Percentiles rank a stretch among this genome's conserved stretches.
Conservation (phyloP, 2,329 filamentous ascomycete genomes). For the Macrophomina phaseolina region DNA sequence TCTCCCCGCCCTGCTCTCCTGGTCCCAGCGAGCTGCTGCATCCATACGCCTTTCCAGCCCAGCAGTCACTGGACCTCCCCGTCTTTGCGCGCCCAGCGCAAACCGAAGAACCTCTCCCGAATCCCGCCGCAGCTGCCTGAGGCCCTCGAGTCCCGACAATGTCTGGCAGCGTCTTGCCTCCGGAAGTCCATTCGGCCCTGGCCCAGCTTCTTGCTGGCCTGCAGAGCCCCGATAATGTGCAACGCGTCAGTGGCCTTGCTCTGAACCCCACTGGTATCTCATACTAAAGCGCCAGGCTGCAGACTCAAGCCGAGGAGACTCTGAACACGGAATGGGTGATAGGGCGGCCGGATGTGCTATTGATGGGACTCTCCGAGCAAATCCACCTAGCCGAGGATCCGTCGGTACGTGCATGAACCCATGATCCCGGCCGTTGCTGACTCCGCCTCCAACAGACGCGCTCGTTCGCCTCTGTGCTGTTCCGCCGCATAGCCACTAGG, state of each 20-base stretch:
- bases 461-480: constrained; percentile 91
- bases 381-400: constrained; percentile 77
- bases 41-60: constrained; percentile 1
- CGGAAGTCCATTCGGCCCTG: constrained; percentile 84
- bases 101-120: constrained; percentile 9
- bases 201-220: constrained; percentile 82
- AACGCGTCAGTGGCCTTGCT: background rate
- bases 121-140: constrained; percentile 7
- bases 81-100: constrained; percentile 25
- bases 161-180: constrained; percentile 74
- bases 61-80: constrained; percentile 13
- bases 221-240: constrained; percentile 83
- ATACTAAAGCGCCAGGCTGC: constrained; percentile 52
- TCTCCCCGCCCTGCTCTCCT: background rate
- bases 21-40: constrained; percentile 1
- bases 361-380: constrained; percentile 95
- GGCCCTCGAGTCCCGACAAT: constrained; percentile 54
- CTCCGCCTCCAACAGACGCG: constrained; percentile 66
- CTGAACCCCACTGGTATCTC: background rate
- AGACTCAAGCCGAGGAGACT: constrained; percentile 87
- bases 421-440: constrained; percentile 13
- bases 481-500: constrained; percentile 90
- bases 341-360: constrained; percentile 79
- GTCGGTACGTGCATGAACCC: constrained; percentile 60
- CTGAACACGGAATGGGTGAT: constrained; percentile 89